Percentiles rank a stretch among this genome's conserved stretches.
These are phyloP conservation scores for Canna indica DNA, from an alignment of 176 grass and related monocot species.

Conservation along the genomic window DNA sequence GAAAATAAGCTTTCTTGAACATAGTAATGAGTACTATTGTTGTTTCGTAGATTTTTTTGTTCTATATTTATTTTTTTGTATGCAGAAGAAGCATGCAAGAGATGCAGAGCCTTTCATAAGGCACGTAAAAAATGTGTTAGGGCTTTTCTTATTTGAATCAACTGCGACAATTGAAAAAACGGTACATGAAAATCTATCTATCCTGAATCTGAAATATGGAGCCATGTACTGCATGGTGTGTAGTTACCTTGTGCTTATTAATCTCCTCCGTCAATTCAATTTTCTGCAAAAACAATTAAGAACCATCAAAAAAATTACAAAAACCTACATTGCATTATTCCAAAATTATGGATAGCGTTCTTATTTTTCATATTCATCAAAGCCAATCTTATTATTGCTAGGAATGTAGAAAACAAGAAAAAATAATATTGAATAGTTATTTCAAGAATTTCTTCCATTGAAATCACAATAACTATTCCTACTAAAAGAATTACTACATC, in stretches of 20 bases:
- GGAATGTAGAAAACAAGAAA: neutral
- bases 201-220: neutral
- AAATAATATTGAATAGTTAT: neutral
- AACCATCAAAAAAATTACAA: neutral
- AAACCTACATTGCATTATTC: neutral
- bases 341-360: neutral
- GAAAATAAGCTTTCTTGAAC: too few species aligned
- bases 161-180: neutral
- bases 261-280: conserved; percentile 57
- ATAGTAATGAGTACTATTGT: too few species aligned
- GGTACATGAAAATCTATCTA: neutral
- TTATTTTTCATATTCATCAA: neutral
- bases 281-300: conserved; percentile 41
- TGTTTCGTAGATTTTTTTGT: too few species aligned
- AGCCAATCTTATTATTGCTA: neutral
- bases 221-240: neutral
- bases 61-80: too few species aligned
- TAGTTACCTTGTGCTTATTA: conserved; percentile 52
- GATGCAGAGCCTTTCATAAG: too few species aligned
- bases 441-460: neutral
- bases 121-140: too few species aligned
- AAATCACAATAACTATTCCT: neutral
- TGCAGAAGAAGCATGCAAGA: too few species aligned
- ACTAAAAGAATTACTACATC: neutral
- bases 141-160: too few species aligned